A percentile compares a stretch with the other conserved stretches of the same genome.
Evolutionary conservation across 495 filamentous ascomycete species (phyloP).

Genomic region (Penicillium taxi): DNA sequence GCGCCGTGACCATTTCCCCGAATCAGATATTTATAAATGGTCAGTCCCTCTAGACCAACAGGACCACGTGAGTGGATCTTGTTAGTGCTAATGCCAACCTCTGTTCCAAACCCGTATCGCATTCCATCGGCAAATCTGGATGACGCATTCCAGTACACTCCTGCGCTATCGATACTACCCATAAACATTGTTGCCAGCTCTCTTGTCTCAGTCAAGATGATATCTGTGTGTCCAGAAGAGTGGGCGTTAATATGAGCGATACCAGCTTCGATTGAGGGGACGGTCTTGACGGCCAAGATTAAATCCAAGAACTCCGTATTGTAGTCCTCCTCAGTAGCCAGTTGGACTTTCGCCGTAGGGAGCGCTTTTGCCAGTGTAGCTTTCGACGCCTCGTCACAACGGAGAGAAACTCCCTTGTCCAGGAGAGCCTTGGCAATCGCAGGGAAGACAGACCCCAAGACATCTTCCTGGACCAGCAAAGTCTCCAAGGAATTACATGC

Average conservation of each 20-base stretch:
- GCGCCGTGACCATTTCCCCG: constrained; percentile 71
- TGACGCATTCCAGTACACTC: constrained; percentile 95
- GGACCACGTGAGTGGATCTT: constrained; percentile 94
- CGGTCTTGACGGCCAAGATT: constrained; percentile 74
- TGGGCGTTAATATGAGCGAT: constrained; percentile 85
- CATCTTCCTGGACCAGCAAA: constrained; percentile 70
- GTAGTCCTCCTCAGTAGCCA: constrained; percentile 63
- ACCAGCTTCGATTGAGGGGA: constrained; percentile 59
- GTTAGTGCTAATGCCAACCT: constrained; percentile 97
- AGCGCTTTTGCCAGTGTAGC: constrained; percentile 44
- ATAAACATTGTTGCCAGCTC: constrained; percentile 70
- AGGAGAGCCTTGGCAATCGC: constrained; percentile 62
- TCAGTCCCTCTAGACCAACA: constrained; percentile 87
- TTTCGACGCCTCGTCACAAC: constrained; percentile 67
- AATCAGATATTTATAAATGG: constrained; percentile 93
- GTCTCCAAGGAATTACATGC: constrained; percentile 93
- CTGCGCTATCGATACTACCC: constrained; percentile 75
- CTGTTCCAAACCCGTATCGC: constrained; percentile 94
- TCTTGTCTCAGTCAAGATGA: constrained; percentile 65
- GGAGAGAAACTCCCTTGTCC: constrained; percentile 69
- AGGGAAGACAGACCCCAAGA: constrained; percentile 62
- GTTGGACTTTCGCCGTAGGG: constrained; percentile 44
- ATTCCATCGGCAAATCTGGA: constrained; percentile 93
- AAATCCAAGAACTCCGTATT: constrained; percentile 85
- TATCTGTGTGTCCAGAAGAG: constrained; percentile 92